These are phyloP conservation scores for Sambucus nigra DNA, from an alignment of 129 eudicot genomes.

Conservation along the genomic window DNA sequence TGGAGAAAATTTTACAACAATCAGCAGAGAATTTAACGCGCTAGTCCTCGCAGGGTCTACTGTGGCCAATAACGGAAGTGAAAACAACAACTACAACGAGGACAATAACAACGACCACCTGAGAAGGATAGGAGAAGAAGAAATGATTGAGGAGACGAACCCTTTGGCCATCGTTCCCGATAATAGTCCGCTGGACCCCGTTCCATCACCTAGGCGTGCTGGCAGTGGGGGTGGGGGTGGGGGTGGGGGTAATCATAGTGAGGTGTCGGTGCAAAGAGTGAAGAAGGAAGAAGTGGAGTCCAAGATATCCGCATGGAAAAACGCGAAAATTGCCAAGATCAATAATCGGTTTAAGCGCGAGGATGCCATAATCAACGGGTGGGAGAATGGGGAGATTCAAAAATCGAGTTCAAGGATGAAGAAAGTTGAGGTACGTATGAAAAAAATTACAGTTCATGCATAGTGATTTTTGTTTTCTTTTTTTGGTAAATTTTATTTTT, in stretches of 20 bases:
- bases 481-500: background rate
- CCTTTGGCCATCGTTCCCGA: constrained; percentile 55
- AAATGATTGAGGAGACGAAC: constrained; percentile 32
- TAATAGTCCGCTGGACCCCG: constrained; percentile 22
- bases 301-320: constrained; percentile 83
- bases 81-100: constrained; percentile 10
- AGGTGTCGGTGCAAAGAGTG: constrained; percentile 38
- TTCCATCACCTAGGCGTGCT: constrained; percentile 26
- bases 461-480: background rate
- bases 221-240: background rate
- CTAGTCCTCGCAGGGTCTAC: constrained; percentile 40
- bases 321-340: constrained; percentile 68
- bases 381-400: constrained; percentile 69
- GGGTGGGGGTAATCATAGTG: constrained; percentile 13
- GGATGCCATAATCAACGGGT: constrained; percentile 62
- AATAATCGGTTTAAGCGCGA: constrained; percentile 82
- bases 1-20: constrained; percentile 60
- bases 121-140: constrained; percentile 50
- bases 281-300: constrained; percentile 87
- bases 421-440: constrained; percentile 68
- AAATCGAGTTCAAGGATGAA: constrained; percentile 59
- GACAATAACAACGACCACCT: constrained; percentile 21
- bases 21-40: constrained; percentile 80
- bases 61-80: constrained; percentile 22
- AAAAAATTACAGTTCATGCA: background rate